Conservation (phyloP, 768 basidiomycete genomes). For the Tricholoma sp. region DNA sequence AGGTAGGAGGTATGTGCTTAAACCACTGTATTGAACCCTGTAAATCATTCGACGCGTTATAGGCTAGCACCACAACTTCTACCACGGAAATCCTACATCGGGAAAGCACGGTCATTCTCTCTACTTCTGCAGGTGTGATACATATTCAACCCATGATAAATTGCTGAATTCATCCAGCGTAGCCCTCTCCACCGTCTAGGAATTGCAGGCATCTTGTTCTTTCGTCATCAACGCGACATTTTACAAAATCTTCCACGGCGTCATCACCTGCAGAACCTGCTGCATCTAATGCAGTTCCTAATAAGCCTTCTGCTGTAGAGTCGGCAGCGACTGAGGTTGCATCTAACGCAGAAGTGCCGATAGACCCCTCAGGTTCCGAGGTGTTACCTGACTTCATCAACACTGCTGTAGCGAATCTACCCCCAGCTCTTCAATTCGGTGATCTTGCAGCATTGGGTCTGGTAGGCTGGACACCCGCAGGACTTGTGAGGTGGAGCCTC, state of each 20-base stretch:
- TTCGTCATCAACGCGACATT: constrained; percentile 10
- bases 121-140: constrained; percentile 15
- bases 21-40: neutral
- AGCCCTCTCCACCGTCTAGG: constrained; percentile 11
- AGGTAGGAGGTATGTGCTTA: constrained; percentile 10
- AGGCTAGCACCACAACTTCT: constrained; percentile 11
- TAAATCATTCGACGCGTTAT: neutral
- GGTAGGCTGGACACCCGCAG: constrained; percentile 58
- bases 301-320: constrained; percentile 1
- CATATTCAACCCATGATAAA: neutral
- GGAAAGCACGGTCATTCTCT: constrained; percentile 15
- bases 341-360: neutral
- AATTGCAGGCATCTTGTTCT: constrained; percentile 4
- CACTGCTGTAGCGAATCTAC: constrained; percentile 20
- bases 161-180: constrained; percentile 5
- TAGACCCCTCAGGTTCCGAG: constrained; percentile 1
- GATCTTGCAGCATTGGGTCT: constrained; percentile 70
- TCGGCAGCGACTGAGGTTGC: neutral
- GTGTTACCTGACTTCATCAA: constrained; percentile 15
- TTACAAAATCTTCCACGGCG: constrained; percentile 10
- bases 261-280: constrained; percentile 4
- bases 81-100: neutral
- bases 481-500: constrained; percentile 54
- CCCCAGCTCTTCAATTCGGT: constrained; percentile 59
- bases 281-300: constrained; percentile 2